Percentiles rank a stretch among this genome's conserved stretches.
Conservation (phyloP, 2,329 filamentous ascomycete species). For the Ceratocystiopsis minuta region DNA sequence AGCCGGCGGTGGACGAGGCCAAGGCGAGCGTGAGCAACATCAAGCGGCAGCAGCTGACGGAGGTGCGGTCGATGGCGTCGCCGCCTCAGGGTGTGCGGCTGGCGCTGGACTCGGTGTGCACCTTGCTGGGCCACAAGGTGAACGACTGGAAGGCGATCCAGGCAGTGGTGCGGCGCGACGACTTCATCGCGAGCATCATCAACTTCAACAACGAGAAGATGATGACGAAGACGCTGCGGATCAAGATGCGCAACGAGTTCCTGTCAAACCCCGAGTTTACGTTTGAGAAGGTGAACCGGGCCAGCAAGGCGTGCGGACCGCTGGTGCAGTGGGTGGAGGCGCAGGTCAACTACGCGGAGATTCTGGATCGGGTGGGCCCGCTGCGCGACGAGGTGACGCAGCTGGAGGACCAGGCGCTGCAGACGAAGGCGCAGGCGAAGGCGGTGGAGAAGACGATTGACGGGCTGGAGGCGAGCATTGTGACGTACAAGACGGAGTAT, state of each 20-base stretch:
- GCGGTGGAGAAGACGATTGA: conserved; percentile 78
- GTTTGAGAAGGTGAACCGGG: conserved; percentile 87
- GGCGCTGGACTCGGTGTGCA: conserved; percentile 91
- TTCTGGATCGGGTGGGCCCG: conserved; percentile 83
- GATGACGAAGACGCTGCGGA: conserved; percentile 69
- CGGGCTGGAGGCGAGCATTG: conserved; percentile 75
- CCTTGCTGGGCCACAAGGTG: conserved; percentile 76
- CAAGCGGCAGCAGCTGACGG: conserved; percentile 89
- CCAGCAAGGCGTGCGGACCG: conserved; percentile 90
- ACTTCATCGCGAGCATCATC: conserved; percentile 96
- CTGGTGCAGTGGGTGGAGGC: conserved; percentile 94
- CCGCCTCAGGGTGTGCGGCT: conserved; percentile 81
- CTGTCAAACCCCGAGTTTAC: conserved; percentile 89
- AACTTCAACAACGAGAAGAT: conserved; percentile 90
- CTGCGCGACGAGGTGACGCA: conserved; percentile 75
- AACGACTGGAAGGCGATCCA: conserved; percentile 88
- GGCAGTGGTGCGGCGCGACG: conserved; percentile 72
- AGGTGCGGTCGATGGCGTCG: conserved; percentile 92
- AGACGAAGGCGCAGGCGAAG: conserved; percentile 86
- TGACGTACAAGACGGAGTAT: conserved; percentile 90
- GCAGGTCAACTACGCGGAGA: conserved; percentile 95
- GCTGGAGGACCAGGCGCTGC: conserved; percentile 72
- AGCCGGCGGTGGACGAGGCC: conserved; percentile 82
- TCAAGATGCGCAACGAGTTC: conserved; percentile 86
- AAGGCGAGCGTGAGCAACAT: conserved; percentile 97